phyloP scores from a whole-genome alignment of 371 early-diverging fungal genomes.

The Syncephalastrum racemosum region DNA sequence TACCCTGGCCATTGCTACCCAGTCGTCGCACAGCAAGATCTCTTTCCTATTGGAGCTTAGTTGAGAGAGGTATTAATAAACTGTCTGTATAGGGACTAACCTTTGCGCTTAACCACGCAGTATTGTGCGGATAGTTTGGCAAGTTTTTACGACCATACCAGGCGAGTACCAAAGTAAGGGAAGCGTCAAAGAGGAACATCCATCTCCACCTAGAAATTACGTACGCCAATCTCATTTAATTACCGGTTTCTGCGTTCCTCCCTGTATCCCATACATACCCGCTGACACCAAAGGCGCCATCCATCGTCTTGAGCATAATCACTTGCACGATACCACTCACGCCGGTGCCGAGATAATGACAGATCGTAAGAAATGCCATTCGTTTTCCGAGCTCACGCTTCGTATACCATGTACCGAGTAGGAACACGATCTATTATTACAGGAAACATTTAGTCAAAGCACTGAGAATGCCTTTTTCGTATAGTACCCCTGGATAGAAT shows the following conservation, averaged over 20 bases:
- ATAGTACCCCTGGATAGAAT: slow-evolving; percentile 51
- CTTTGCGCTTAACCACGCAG: slow-evolving; percentile 34
- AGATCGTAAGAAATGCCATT: slow-evolving; percentile 38
- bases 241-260: background rate
- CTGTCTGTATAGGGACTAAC: slow-evolving; percentile 9
- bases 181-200: slow-evolving; percentile 48
- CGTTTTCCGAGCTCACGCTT: slow-evolving; percentile 43
- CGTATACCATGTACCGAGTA: slow-evolving; percentile 54
- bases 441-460: background rate
- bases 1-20: slow-evolving; percentile 1
- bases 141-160: slow-evolving; percentile 30
- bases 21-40: slow-evolving; percentile 29
- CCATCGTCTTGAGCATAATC: slow-evolving; percentile 43
- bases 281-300: slow-evolving; percentile 44
- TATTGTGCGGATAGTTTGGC: slow-evolving; percentile 48
- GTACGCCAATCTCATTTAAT: background rate
- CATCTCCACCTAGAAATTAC: slow-evolving; percentile 40
- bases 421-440: slow-evolving; percentile 32
- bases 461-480: background rate
- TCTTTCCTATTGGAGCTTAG: slow-evolving; percentile 16
- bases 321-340: slow-evolving; percentile 48
- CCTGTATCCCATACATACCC: slow-evolving; percentile 26
- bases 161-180: slow-evolving; percentile 30
- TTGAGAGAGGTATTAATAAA: background rate
- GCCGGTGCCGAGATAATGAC: slow-evolving; percentile 41